Conservation (phyloP, 1,284 basidiomycete species). For the Pyrrhoderma noxium region DNA sequence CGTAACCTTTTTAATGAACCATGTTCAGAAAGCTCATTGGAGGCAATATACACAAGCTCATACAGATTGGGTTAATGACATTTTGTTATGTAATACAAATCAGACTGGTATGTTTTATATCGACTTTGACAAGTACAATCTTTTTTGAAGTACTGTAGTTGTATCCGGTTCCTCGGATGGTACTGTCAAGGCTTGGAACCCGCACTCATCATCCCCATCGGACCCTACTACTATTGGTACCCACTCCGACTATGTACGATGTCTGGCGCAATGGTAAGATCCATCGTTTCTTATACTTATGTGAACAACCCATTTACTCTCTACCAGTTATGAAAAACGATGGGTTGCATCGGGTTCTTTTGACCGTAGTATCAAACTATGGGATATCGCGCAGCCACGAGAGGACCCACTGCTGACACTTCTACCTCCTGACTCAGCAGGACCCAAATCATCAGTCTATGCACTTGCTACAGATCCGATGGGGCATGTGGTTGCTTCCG, state of each 20-base stretch:
- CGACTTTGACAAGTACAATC: slow-evolving; percentile 2
- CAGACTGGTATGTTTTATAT: slow-evolving; percentile 64
- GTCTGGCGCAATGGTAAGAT: slow-evolving; percentile 74
- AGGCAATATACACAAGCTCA: slow-evolving; percentile 82
- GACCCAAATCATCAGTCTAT: slow-evolving; percentile 74
- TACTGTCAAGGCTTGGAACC: slow-evolving; percentile 90
- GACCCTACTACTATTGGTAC: slow-evolving; percentile 74
- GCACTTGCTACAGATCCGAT: slow-evolving; percentile 72
- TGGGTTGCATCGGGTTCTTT: slow-evolving; percentile 95
- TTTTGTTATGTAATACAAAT: slow-evolving; percentile 87
- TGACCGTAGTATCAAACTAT: slow-evolving; percentile 88
- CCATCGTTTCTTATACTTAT: slow-evolving; percentile 20
- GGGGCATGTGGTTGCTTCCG: slow-evolving; percentile 79
- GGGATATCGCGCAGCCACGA: slow-evolving; percentile 64
- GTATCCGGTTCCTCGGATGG: slow-evolving; percentile 95
- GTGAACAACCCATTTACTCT: slow-evolving; percentile 14
- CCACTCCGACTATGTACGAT: slow-evolving; percentile 90
- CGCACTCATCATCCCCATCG: slow-evolving; percentile 52
- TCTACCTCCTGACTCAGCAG: slow-evolving; percentile 50
- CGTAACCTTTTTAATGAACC: not conserved
- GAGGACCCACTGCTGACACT: slow-evolving; percentile 50
- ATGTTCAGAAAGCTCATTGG: slow-evolving; percentile 48
- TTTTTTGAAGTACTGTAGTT: slow-evolving; percentile 36
- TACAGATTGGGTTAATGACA: slow-evolving; percentile 96
- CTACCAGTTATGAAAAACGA: slow-evolving; percentile 58